These are phyloP conservation scores for Verbascum thapsus DNA, from an alignment of 257 asterid species.

Conservation along the genomic window DNA sequence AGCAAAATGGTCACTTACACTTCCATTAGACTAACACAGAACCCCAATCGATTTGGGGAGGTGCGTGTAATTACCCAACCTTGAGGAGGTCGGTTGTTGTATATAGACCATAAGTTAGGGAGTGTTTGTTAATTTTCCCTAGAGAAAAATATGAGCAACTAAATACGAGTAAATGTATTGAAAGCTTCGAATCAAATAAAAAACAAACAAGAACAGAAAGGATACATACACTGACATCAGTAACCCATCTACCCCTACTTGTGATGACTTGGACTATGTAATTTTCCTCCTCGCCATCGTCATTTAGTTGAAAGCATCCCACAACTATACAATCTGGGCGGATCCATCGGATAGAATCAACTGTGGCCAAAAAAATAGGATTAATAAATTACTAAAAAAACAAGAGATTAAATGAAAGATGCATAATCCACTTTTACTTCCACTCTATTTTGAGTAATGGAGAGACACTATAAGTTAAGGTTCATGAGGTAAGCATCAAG, in stretches of 20 bases:
- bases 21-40: no score
- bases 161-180: conserved; percentile 1
- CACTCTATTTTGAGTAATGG: conserved; percentile 11
- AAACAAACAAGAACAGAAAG: conserved; percentile 13
- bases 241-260: conserved; percentile 56
- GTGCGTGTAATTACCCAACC: no score
- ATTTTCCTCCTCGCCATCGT: conserved; percentile 67
- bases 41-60: no score
- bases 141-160: neutral
- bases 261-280: conserved; percentile 78
- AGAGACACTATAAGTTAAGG: conserved; percentile 16
- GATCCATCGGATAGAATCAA: conserved; percentile 86
- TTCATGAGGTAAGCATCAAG: conserved; percentile 21
- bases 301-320: conserved; percentile 71
- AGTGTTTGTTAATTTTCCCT: no score
- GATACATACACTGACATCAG: conserved; percentile 50
- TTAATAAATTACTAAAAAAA: conserved; percentile 19
- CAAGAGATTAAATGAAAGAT: conserved; percentile 6
- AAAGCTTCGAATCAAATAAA: conserved; percentile 13
- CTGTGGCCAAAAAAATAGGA: conserved; percentile 49
- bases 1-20: no score
- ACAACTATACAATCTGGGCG: conserved; percentile 79
- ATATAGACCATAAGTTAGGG: no score
- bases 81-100: no score
- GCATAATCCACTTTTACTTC: conserved; percentile 12